Conservation (phyloP, 73 alveolate genomes). For the Tetrahymena malaccensis region DNA sequence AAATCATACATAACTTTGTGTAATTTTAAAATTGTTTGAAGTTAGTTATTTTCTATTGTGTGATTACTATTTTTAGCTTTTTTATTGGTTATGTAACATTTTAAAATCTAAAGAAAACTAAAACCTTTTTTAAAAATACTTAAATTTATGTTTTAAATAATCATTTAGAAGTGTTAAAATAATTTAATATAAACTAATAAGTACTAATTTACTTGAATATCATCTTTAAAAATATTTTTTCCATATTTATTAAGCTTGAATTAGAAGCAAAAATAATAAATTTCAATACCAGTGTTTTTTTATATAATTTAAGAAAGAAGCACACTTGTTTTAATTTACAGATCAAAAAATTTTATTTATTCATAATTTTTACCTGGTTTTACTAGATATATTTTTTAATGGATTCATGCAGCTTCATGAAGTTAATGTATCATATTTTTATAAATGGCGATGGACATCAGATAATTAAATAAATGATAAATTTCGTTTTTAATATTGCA, state of each 20-base stretch:
- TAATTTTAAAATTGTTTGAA: not conserved
- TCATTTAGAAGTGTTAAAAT: too few relatives aligned
- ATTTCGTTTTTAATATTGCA: not conserved
- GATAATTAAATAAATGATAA: not conserved
- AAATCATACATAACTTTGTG: not conserved
- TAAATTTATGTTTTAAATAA: too few relatives aligned
- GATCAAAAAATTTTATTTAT: too few relatives aligned
- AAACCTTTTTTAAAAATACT: not conserved
- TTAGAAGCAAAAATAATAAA: too few relatives aligned
- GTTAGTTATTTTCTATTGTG: not conserved
- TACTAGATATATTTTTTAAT: not conserved
- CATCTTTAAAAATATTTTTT: too few relatives aligned
- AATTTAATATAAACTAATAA: too few relatives aligned
- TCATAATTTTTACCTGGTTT: not conserved
- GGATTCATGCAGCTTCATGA: not conserved
- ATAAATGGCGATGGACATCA: not conserved
- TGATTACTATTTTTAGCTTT: too few relatives aligned
- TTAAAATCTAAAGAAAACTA: not conserved
- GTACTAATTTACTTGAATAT: not conserved
- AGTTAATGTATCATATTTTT: not conserved
- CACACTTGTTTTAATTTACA: not conserved
- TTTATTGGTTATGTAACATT: not conserved
- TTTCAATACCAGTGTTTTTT: not conserved
- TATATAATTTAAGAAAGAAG: too few relatives aligned
- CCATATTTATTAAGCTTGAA: not conserved